A percentile compares a stretch with the other conserved stretches of the same genome.
Conservation (phyloP, 495 filamentous ascomycete species). For the Cercophora newfieldiana region DNA sequence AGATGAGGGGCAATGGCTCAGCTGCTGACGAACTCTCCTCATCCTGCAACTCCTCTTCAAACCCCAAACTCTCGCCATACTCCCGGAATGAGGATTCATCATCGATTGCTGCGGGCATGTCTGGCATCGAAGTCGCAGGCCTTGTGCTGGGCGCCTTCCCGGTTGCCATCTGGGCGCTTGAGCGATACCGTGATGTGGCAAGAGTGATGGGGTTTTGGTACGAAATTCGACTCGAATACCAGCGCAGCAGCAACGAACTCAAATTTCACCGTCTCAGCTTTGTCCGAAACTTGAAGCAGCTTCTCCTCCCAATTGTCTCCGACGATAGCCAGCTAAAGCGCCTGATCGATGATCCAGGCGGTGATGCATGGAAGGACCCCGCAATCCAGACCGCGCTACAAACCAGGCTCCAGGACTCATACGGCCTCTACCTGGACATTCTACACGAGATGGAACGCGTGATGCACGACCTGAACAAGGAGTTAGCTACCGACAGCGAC, state of each 20-base stretch:
- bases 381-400: not conserved
- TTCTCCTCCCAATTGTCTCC: not conserved
- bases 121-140: constrained; percentile 44
- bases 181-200: constrained; percentile 32
- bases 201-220: constrained; percentile 20
- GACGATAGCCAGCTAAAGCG: not conserved
- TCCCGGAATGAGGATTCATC: not conserved
- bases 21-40: too few relatives aligned
- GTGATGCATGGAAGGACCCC: constrained; percentile 15
- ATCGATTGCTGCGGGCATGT: constrained; percentile 22
- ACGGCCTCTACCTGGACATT: constrained; percentile 18
- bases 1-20: too few relatives aligned
- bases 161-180: constrained; percentile 38
- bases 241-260: not conserved
- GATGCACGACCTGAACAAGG: not conserved
- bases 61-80: not conserved
- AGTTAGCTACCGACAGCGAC: not conserved
- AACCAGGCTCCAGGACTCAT: constrained; percentile 17
- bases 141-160: constrained; percentile 43
- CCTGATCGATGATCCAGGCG: constrained; percentile 17
- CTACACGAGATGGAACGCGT: constrained; percentile 4
- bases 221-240: constrained; percentile 7
- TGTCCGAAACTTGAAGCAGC: not conserved
- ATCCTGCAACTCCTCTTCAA: not conserved
- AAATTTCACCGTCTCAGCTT: constrained; percentile 1